phyloP scores from a whole-genome alignment of 306 rosid species.

The Ormosia semicastrata region DNA sequence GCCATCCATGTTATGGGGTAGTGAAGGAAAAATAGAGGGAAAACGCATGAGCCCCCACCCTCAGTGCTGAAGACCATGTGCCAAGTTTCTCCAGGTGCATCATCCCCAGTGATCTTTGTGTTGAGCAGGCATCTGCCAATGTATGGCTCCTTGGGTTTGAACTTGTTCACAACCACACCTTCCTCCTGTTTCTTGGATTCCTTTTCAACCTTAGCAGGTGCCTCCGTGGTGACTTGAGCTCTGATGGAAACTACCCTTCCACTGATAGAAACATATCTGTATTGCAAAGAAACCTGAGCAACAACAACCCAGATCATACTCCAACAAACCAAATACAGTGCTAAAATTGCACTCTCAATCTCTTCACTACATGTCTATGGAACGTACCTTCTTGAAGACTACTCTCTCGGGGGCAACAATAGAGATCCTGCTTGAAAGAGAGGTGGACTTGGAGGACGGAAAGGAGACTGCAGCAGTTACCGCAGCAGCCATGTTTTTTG shows the following conservation, averaged over 20 bases:
- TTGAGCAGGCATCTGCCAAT: constrained; percentile 73
- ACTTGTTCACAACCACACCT: constrained; percentile 81
- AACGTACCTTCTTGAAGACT: constrained; percentile 60
- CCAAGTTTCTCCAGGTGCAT: constrained; percentile 99
- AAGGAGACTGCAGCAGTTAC: constrained; percentile 84
- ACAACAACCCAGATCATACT: constrained; percentile 12
- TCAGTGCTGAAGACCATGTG: constrained; percentile 99
- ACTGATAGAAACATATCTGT: constrained; percentile 46
- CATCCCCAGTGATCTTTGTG: constrained; percentile 97
- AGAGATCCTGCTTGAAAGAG: constrained; percentile 57
- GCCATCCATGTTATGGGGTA: background rate
- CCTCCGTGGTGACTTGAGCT: constrained; percentile 89
- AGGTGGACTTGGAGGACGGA: constrained; percentile 74
- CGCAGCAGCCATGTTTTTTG: constrained; percentile 76
- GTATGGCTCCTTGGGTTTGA: constrained; percentile 85
- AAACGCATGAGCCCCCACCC: constrained; percentile 41
- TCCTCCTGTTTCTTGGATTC: constrained; percentile 85
- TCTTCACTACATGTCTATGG: background rate
- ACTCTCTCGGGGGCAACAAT: constrained; percentile 56
- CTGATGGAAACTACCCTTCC: constrained; percentile 59
- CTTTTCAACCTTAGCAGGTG: constrained; percentile 81
- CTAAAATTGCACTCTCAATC: background rate
- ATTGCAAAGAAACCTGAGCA: constrained; percentile 55
- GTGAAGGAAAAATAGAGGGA: background rate
- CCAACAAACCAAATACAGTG: background rate